These are phyloP conservation scores for Cladosporium halotolerans DNA, from an alignment of 2,329 filamentous ascomycete genomes.

Conservation along the genomic window DNA sequence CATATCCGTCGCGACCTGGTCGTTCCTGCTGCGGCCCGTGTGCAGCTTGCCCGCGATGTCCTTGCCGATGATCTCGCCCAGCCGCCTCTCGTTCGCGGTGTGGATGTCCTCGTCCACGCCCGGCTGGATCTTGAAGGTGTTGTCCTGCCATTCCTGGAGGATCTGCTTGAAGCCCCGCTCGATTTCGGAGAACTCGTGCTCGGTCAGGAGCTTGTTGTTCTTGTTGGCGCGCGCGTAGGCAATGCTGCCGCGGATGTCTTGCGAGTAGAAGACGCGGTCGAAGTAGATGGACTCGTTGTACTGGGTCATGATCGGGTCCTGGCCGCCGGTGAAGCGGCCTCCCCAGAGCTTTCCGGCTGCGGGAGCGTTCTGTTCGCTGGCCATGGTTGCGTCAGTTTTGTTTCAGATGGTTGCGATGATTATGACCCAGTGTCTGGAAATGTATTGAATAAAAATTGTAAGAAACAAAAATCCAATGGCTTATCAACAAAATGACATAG, in stretches of 20 bases:
- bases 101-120: conserved; percentile 50
- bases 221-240: conserved; percentile 76
- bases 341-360: conserved; percentile 50
- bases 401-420: not conserved
- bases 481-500: not conserved
- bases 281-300: conserved; percentile 80
- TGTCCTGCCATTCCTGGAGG: conserved; percentile 43
- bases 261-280: conserved; percentile 69
- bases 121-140: conserved; percentile 41
- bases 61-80: conserved; percentile 79
- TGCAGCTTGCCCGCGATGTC: conserved; percentile 83
- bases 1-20: conserved; percentile 88
- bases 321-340: conserved; percentile 60
- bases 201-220: conserved; percentile 66
- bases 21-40: conserved; percentile 79
- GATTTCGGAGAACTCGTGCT: conserved; percentile 67
- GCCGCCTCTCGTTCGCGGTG: conserved; percentile 48
- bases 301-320: conserved; percentile 78
- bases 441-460: not conserved
- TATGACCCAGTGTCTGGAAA: not conserved
- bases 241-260: conserved; percentile 75
- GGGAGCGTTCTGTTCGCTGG: conserved; percentile 17
- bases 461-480: conserved; percentile 7
- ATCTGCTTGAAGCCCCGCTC: conserved; percentile 62
- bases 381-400: conserved; percentile 12